Base-by-base conservation (phyloP, 1,139 yeast genomes). In the Blastobotrys aristatus region DNA sequence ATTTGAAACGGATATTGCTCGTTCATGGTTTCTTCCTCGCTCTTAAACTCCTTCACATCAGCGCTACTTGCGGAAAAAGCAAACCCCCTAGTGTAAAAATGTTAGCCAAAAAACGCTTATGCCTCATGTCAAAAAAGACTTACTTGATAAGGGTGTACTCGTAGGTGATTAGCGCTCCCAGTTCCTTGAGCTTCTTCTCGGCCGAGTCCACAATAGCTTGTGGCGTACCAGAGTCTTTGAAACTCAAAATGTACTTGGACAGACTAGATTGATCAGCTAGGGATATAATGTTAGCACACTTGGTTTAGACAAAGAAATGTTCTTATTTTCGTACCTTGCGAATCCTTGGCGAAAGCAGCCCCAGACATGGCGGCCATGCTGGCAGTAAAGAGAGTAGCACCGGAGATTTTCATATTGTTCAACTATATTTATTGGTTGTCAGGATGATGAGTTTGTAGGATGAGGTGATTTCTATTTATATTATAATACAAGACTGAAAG, bases 91-190 rank as follows among this genome's bases (percentile, higher is more conserved):
- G 17, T 71, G 57, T 24, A 69, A 62, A 8, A 26, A 11, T 5
- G 67, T 63, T 41, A 41, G 44, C 39, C 4, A 6, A 16, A 2
- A 10, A 10, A 11, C 38, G 14, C n/a, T 17, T 14, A 18, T 40
- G 3, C 37, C n/a, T n/a, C n/a, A n/a, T n/a, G n/a, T n/a, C n/a
- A n/a, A n/a, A n/a, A n/a, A n/a, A n/a, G n/a, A 42, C 45, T 5
- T 42, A 42, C 45, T 42, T 64, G 46, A 72, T 58, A 26, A 68
- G 64, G 51, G 59, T 57, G 59, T 67, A 73, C 53, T 72, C 72
- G 53, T 70, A 67, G 40, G 68, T 66, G 47, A 72, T 63, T 40
- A 54, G 57, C 18, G 71, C 74, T 10, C 73, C 72, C 16, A 68
- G 55, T 18, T 56, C 57, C 44, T 57, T 61, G 43, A 69, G 61